phyloP scores from a whole-genome alignment of 495 filamentous ascomycete genomes.

The Baudoinia panamericana region DNA sequence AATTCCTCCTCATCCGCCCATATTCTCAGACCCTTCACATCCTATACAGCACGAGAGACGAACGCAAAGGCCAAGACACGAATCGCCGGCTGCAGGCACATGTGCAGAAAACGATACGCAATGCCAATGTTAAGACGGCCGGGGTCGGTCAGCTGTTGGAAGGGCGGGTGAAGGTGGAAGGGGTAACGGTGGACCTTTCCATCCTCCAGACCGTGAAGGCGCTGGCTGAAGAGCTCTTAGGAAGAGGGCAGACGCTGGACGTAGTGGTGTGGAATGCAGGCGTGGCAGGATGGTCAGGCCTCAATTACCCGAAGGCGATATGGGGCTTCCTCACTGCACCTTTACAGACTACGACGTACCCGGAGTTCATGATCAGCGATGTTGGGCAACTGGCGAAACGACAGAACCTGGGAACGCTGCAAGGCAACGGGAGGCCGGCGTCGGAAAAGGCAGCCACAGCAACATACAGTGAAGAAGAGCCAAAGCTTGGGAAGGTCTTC shows the following conservation, averaged over 20 bases:
- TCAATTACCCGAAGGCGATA: slow-evolving; percentile 55
- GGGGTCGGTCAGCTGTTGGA: slow-evolving; percentile 42
- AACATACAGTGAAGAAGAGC: slow-evolving; percentile 28
- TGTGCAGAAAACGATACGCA: slow-evolving; percentile 24
- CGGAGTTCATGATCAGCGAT: slow-evolving; percentile 47
- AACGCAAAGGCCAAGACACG: slow-evolving; percentile 47
- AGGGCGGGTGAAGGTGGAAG: slow-evolving; percentile 30
- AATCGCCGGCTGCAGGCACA: slow-evolving; percentile 41
- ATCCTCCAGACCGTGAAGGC: slow-evolving; percentile 42
- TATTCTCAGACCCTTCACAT: slow-evolving; percentile 48
- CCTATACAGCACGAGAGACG: slow-evolving; percentile 52
- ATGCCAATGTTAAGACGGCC: slow-evolving; percentile 29
- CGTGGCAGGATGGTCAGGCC: slow-evolving; percentile 68
- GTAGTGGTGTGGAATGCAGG: slow-evolving; percentile 78
- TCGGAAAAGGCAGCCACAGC: background rate
- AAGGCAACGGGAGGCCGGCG: background rate
- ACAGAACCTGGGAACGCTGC: background rate
- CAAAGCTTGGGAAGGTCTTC: slow-evolving; percentile 65
- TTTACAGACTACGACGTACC: slow-evolving; percentile 60
- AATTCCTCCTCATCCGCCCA: slow-evolving; percentile 62
- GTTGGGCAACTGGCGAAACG: slow-evolving; percentile 12
- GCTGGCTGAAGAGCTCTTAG: slow-evolving; percentile 37
- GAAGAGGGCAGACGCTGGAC: slow-evolving; percentile 55
- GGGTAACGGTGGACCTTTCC: slow-evolving; percentile 43
- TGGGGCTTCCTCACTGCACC: slow-evolving; percentile 51